phyloP scores from a whole-genome alignment of 2,329 filamentous ascomycete genomes.

The Aspergillus flavus region DNA sequence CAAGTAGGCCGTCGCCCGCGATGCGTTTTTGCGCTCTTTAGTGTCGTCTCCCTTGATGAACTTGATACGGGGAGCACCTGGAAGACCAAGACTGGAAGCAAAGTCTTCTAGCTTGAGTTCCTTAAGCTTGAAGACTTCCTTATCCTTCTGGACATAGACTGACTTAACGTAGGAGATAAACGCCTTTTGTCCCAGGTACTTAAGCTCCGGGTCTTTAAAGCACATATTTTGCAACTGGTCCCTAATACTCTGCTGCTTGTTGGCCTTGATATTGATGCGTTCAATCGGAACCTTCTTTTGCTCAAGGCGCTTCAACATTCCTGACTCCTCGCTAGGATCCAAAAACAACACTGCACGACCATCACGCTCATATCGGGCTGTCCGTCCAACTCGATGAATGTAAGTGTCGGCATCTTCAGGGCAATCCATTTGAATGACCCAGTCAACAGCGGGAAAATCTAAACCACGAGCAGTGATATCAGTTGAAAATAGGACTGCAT shows the following conservation, averaged over 20 bases:
- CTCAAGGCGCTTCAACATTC: slow-evolving; percentile 84
- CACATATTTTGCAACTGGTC: slow-evolving; percentile 90
- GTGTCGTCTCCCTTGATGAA: slow-evolving; percentile 88
- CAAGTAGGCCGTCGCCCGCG: slow-evolving; percentile 65
- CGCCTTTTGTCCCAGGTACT: slow-evolving; percentile 93
- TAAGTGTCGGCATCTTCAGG: slow-evolving; percentile 97
- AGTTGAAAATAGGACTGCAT: slow-evolving; percentile 89
- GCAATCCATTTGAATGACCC: slow-evolving; percentile 98
- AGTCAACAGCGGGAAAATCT: slow-evolving; percentile 95
- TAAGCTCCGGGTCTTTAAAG: slow-evolving; percentile 90
- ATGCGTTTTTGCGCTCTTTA: slow-evolving; percentile 84
- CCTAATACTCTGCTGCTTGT: slow-evolving; percentile 85
- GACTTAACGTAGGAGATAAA: slow-evolving; percentile 90
- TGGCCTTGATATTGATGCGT: slow-evolving; percentile 80
- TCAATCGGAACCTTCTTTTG: slow-evolving; percentile 89
- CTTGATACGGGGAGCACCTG: slow-evolving; percentile 89
- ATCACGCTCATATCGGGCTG: slow-evolving; percentile 86
- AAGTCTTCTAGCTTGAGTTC: slow-evolving; percentile 83
- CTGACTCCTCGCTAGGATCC: slow-evolving; percentile 86
- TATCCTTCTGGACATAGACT: slow-evolving; percentile 85
- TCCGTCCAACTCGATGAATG: slow-evolving; percentile 92
- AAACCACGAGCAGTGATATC: slow-evolving; percentile 93
- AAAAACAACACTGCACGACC: slow-evolving; percentile 89
- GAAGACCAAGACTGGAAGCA: slow-evolving; percentile 81
- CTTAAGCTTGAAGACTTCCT: slow-evolving; percentile 84